A percentile compares a stretch with the other conserved stretches of the same genome.
Conservation (phyloP, 208 protist genomes). For the Leptomonas pyrrhocoris region DNA sequence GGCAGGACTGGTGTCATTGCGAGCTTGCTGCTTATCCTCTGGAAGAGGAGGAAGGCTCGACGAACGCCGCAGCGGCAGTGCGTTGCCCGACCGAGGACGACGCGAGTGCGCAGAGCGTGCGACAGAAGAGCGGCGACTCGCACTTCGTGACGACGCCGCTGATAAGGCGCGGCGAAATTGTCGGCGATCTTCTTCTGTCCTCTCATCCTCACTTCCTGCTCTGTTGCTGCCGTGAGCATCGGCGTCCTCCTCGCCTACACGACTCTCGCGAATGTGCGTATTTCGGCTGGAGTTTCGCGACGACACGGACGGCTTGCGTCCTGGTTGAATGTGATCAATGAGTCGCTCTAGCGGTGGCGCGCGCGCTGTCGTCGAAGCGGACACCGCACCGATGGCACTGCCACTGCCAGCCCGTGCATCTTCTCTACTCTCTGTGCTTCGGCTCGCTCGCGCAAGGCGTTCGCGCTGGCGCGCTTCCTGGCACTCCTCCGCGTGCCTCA, state of each 20-base stretch:
- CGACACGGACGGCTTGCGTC: not conserved
- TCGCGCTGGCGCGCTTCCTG: conserved; percentile 1
- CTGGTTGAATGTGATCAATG: conserved; percentile 31
- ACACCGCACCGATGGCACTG: conserved; percentile 12
- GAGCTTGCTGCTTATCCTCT: not conserved
- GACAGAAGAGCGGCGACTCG: conserved; percentile 40
- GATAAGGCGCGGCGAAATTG: conserved; percentile 54
- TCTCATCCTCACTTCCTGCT: not conserved
- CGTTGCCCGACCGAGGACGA: not conserved
- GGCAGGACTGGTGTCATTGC: not conserved
- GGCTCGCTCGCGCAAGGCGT: not conserved
- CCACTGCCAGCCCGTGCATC: not conserved
- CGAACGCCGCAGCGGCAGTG: not conserved
- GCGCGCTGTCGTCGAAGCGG: not conserved
- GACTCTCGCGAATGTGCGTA: conserved; percentile 1
- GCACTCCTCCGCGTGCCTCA: conserved; percentile 6
- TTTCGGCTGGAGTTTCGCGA: conserved; percentile 3
- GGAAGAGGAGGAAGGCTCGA: too few relatives aligned
- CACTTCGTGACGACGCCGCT: conserved; percentile 36
- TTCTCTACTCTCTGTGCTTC: not conserved
- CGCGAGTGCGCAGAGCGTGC: conserved; percentile 12
- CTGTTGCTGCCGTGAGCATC: not conserved
- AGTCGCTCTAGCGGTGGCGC: conserved; percentile 36
- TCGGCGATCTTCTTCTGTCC: conserved; percentile 22
- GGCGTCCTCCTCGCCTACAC: not conserved